Conservation (phyloP, 2,329 filamentous ascomycete genomes). For the Pestalotiopsis sp. region DNA sequence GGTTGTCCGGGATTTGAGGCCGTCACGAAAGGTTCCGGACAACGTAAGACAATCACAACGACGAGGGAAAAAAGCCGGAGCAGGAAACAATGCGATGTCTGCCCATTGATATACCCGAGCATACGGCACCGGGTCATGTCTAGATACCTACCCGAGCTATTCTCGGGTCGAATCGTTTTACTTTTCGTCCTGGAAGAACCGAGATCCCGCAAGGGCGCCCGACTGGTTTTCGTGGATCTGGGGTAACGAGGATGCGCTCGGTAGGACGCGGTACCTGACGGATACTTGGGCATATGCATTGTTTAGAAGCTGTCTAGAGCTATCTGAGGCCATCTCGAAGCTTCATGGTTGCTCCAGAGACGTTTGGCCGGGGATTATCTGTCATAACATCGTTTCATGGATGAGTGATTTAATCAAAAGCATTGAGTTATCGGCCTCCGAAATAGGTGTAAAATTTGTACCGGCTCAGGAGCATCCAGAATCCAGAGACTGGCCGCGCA, state of each 20-base stretch:
- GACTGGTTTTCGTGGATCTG: slow-evolving; percentile 15
- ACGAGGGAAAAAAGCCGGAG: background rate
- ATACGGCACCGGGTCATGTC: background rate
- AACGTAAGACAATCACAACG: background rate
- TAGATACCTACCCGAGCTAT: slow-evolving; percentile 7
- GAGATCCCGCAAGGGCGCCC: slow-evolving; percentile 10
- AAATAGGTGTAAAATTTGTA: slow-evolving; percentile 12
- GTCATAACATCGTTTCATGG: slow-evolving; percentile 8
- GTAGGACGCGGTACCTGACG: slow-evolving; percentile 9
- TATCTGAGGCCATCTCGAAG: slow-evolving; percentile 3
- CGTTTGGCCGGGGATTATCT: background rate
- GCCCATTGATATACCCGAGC: slow-evolving; percentile 7
- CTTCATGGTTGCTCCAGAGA: slow-evolving; percentile 10
- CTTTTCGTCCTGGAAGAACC: slow-evolving; percentile 8
- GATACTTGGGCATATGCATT: slow-evolving; percentile 7
- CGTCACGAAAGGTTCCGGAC: background rate
- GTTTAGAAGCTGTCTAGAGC: background rate
- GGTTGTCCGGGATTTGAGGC: background rate
- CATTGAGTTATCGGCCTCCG: slow-evolving; percentile 6
- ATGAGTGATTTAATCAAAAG: slow-evolving; percentile 12
- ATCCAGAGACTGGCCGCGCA: slow-evolving; percentile 14
- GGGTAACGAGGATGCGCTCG: slow-evolving; percentile 13
- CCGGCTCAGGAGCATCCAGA: background rate
- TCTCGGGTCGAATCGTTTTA: slow-evolving; percentile 12
- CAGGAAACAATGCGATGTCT: background rate